Evolutionary conservation across 2,329 filamentous ascomycete genomes (phyloP).

Genomic region (Setomelanomma holmii): DNA sequence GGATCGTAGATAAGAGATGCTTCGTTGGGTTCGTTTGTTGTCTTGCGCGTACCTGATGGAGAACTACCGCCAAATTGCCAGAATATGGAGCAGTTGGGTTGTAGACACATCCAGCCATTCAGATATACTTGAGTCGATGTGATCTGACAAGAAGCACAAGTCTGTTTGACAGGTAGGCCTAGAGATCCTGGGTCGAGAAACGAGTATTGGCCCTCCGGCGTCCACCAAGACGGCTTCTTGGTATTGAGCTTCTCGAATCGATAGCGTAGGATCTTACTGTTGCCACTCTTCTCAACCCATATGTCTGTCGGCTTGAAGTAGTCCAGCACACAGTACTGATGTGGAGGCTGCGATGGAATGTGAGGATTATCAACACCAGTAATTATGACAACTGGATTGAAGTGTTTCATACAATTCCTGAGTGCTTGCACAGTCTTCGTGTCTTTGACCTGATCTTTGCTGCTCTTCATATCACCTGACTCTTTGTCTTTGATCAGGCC

Average conservation of each 20-base stretch:
- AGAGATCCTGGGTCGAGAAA: conserved; percentile 40
- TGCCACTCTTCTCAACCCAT: conserved; percentile 67
- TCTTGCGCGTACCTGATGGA: not conserved
- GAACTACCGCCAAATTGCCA: conserved; percentile 54
- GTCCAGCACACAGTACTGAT: conserved; percentile 71
- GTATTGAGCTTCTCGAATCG: conserved; percentile 70
- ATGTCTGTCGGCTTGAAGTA: conserved; percentile 72
- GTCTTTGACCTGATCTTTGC: conserved; percentile 55
- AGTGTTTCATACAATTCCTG: conserved; percentile 54
- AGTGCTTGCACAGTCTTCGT: conserved; percentile 49
- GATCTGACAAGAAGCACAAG: conserved; percentile 45
- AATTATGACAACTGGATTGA: conserved; percentile 60
- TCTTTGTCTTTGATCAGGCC: conserved; percentile 57
- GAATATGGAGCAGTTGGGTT: conserved; percentile 60
- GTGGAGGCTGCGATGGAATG: conserved; percentile 59
- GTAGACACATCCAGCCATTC: conserved; percentile 66
- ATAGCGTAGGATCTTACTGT: conserved; percentile 61
- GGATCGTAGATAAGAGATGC: conserved; percentile 59
- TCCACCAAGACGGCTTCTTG: conserved; percentile 65
- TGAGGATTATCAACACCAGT: conserved; percentile 61
- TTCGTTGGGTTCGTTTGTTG: conserved; percentile 41
- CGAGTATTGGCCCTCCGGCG: conserved; percentile 42
- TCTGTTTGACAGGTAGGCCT: conserved; percentile 40
- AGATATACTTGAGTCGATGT: conserved; percentile 51
- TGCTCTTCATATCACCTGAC: conserved; percentile 55